Conservation (phyloP, 2,329 filamentous ascomycete species). For the Talaromyces piceae region DNA sequence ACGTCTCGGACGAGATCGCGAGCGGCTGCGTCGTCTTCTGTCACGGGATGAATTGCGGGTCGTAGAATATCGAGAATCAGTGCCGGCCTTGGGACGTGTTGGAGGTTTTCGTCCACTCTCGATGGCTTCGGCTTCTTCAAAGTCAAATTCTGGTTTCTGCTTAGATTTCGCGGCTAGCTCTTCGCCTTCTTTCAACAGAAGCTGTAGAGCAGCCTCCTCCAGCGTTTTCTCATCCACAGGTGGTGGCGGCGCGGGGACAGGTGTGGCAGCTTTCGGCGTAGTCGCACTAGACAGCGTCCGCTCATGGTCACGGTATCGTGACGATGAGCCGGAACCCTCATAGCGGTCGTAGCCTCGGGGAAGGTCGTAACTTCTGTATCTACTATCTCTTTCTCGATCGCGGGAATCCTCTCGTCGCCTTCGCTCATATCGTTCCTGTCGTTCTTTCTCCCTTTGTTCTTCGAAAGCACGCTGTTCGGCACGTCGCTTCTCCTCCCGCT, state of each 20-base stretch:
- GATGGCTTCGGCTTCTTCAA: slow-evolving; percentile 38
- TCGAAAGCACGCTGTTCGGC: slow-evolving; percentile 47
- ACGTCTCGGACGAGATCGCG: slow-evolving; percentile 17
- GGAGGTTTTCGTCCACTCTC: slow-evolving; percentile 32
- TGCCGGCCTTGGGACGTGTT: slow-evolving; percentile 19
- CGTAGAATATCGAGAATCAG: slow-evolving; percentile 21
- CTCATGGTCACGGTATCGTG: slow-evolving; percentile 23
- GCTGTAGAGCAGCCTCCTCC: slow-evolving; percentile 48
- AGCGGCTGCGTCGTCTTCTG: slow-evolving; percentile 20
- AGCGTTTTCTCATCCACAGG: slow-evolving; percentile 47
- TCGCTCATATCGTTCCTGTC: slow-evolving; percentile 40
- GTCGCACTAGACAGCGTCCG: slow-evolving; percentile 20
- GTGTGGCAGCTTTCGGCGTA: slow-evolving; percentile 26
- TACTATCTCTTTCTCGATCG: slow-evolving; percentile 22
- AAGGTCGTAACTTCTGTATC: slow-evolving; percentile 21
- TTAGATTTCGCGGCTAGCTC: slow-evolving; percentile 46
- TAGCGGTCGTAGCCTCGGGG: slow-evolving; percentile 12
- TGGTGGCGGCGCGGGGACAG: slow-evolving; percentile 19
- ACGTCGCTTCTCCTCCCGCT: slow-evolving; percentile 42
- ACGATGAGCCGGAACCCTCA: slow-evolving; percentile 8
- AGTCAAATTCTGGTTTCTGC: slow-evolving; percentile 46
- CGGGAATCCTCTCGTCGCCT: slow-evolving; percentile 38
- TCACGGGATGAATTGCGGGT: slow-evolving; percentile 22
- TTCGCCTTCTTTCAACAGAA: slow-evolving; percentile 49
- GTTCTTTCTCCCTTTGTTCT: slow-evolving; percentile 46